A percentile compares a stretch with the other conserved stretches of the same genome.
These are phyloP conservation scores for Aspergillus ruber DNA, from an alignment of 2,329 filamentous ascomycete genomes.

Conservation along the genomic window DNA sequence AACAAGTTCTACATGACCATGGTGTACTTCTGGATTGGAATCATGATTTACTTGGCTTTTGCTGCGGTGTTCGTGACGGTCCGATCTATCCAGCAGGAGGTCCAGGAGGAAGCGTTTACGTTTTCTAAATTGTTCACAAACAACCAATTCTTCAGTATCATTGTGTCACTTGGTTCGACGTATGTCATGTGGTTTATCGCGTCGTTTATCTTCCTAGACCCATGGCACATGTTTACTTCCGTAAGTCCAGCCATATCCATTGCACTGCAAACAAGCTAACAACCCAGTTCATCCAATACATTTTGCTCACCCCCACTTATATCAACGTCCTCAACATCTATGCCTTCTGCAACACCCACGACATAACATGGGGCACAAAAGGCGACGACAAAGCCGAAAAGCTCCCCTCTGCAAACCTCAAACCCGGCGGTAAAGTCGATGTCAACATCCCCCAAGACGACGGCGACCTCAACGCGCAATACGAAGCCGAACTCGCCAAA, in stretches of 20 bases:
- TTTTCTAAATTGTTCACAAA: conserved; percentile 74
- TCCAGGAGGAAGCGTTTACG: conserved; percentile 58
- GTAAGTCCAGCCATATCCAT: conserved; percentile 26
- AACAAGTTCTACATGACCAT: conserved; percentile 92
- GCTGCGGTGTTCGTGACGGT: conserved; percentile 93
- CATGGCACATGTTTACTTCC: conserved; percentile 97
- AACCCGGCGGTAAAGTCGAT: conserved; percentile 92
- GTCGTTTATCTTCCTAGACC: conserved; percentile 91
- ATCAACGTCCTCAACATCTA: conserved; percentile 99
- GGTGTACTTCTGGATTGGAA: conserved; percentile 96
- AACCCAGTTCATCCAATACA: conserved; percentile 73
- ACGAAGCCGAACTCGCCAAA: conserved; percentile 72
- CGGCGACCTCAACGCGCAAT: conserved; percentile 89
- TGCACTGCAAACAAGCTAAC: conserved; percentile 5
- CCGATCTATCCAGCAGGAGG: conserved; percentile 68
- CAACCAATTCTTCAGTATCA: conserved; percentile 83
- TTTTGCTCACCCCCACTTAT: conserved; percentile 90
- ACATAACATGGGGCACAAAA: conserved; percentile 97
- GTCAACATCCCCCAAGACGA: conserved; percentile 81
- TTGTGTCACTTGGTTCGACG: conserved; percentile 85
- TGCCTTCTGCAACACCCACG: conserved; percentile 96
- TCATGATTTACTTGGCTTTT: conserved; percentile 94
- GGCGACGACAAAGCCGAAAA: conserved; percentile 94
- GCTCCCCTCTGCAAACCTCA: conserved; percentile 78
- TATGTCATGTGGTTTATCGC: conserved; percentile 90